Base-by-base conservation (phyloP, 2,329 filamentous ascomycete species). In the Beauveria bassiana region DNA sequence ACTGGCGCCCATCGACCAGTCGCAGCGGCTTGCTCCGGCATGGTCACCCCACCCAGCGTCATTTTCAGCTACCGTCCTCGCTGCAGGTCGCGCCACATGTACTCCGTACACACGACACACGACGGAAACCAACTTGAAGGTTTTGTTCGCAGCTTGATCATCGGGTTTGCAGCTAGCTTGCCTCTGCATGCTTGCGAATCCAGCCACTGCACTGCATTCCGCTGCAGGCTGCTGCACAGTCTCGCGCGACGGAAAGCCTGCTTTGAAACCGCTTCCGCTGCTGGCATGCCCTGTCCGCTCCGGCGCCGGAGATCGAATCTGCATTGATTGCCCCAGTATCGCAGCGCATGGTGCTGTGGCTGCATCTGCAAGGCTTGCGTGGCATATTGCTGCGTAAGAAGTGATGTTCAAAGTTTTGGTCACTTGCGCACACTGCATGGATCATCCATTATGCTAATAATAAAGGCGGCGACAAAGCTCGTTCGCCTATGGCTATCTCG, bases 31-130 rank as follows among this genome's bases (percentile, higher is more conserved):
- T 53, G 34, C 46, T n/a, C 24, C 40, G 31, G 38, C 58, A 52
- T 53, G 28, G 58, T 26, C 26, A 16, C 58, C 28, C 58, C 58
- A 60, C 59, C 28, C 59, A 38, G 28, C 59, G 50, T 55, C 59
- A 55, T 57, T 58, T 62, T 62, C 61, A 62, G 61, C 61, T 62
- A 52, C 38, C 20, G 18, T 58, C 47, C 51, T 62, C 54, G 16
- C 53, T 62, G 61, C 61, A 62, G 28, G 54, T 62, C 47, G 61
- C 53, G 53, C 53, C 59, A 61, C 46, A 38, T 5, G 34, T 14
- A 14, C 34, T 38, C 34, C 34, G 46, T 34, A 49, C 43, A 61
- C 51, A 54, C 58, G 50, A 49, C 43, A 61, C 51, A 54, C 58
- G 50, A 47, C 38, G 22, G 18, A 31, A 24, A n/a, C 38, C 10